phyloP scores from a whole-genome alignment of 352 stramenopile genomes.

The Pythium sp. region DNA sequence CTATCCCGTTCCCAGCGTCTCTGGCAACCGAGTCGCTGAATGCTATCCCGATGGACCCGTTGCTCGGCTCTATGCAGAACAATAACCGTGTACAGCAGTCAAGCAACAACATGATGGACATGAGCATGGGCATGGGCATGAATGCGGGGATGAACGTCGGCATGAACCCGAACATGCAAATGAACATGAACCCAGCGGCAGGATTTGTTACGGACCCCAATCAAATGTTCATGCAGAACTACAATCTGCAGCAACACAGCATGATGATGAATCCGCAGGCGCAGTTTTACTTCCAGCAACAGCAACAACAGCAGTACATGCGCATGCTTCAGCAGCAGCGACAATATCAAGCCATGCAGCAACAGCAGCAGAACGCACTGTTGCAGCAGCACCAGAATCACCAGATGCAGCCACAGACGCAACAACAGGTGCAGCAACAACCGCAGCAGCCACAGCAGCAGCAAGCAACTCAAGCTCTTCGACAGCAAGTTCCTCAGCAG shows the following conservation, averaged over 20 bases:
- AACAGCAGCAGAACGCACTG: slow-evolving; percentile 32
- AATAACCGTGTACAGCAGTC: not conserved
- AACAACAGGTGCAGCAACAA: slow-evolving; percentile 16
- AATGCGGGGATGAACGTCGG: slow-evolving; percentile 30
- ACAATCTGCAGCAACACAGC: slow-evolving; percentile 68
- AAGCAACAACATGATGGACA: slow-evolving; percentile 23
- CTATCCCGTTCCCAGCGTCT: slow-evolving; percentile 77
- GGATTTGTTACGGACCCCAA: slow-evolving; percentile 47
- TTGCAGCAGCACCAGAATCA: slow-evolving; percentile 40
- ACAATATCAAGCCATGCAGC: slow-evolving; percentile 38
- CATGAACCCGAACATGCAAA: slow-evolving; percentile 48
- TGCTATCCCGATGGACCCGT: slow-evolving; percentile 24
- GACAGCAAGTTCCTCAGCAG: slow-evolving; percentile 14
- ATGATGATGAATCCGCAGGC: slow-evolving; percentile 78
- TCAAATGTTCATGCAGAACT: slow-evolving; percentile 65
- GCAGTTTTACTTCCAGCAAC: slow-evolving; percentile 71
- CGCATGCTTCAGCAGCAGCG: slow-evolving; percentile 58
- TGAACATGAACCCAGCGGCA: slow-evolving; percentile 46
- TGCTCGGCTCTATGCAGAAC: slow-evolving; percentile 22
- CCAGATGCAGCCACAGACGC: slow-evolving; percentile 24
- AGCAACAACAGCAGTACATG: slow-evolving; percentile 83
- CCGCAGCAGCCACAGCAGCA: slow-evolving; percentile 26
- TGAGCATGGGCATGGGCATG: slow-evolving; percentile 49
- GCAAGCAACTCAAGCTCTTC: slow-evolving; percentile 13
- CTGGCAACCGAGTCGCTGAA: slow-evolving; percentile 60